These are phyloP conservation scores for Aspergillus sclerotiicarbonarius DNA, from an alignment of 495 filamentous ascomycete genomes.

Conservation along the genomic window DNA sequence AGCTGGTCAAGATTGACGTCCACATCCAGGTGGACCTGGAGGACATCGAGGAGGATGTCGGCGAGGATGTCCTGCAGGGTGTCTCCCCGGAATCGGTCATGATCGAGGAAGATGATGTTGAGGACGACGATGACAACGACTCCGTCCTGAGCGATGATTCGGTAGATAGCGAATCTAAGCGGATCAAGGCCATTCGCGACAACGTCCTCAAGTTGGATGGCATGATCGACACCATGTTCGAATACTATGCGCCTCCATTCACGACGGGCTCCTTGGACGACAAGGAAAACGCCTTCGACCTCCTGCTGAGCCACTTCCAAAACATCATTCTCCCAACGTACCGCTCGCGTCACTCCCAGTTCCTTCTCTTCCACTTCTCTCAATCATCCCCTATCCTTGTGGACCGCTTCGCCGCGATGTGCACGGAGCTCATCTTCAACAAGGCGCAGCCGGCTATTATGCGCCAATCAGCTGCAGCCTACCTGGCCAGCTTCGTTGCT, in stretches of 20 bases:
- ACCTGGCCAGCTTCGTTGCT: constrained; percentile 89
- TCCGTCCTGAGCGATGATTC: constrained; percentile 44
- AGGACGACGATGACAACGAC: constrained; percentile 62
- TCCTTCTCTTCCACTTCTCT: constrained; percentile 90
- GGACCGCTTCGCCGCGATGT: constrained; percentile 76
- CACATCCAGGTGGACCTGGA: constrained; percentile 93
- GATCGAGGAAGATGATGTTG: constrained; percentile 42
- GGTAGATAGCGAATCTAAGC: constrained; percentile 46
- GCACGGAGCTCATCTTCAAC: constrained; percentile 67
- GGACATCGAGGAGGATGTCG: constrained; percentile 71
- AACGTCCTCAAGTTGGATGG: constrained; percentile 89
- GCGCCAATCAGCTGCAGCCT: constrained; percentile 83
- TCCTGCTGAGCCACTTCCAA: constrained; percentile 77
- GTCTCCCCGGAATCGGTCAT: constrained; percentile 33
- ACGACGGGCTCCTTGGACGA: constrained; percentile 44
- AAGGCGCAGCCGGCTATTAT: constrained; percentile 61
- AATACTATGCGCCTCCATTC: constrained; percentile 72
- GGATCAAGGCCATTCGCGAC: constrained; percentile 62
- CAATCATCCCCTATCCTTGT: constrained; percentile 71
- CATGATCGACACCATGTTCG: constrained; percentile 88
- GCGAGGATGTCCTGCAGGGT: constrained; percentile 49
- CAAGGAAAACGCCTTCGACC: constrained; percentile 58
- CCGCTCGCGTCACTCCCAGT: constrained; percentile 82
- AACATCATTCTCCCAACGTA: constrained; percentile 85
- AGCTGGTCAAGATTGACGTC: constrained; percentile 87